Evolutionary conservation across 345 rosid genomes (phyloP).

Genomic region (Ailanthus altissimus): DNA sequence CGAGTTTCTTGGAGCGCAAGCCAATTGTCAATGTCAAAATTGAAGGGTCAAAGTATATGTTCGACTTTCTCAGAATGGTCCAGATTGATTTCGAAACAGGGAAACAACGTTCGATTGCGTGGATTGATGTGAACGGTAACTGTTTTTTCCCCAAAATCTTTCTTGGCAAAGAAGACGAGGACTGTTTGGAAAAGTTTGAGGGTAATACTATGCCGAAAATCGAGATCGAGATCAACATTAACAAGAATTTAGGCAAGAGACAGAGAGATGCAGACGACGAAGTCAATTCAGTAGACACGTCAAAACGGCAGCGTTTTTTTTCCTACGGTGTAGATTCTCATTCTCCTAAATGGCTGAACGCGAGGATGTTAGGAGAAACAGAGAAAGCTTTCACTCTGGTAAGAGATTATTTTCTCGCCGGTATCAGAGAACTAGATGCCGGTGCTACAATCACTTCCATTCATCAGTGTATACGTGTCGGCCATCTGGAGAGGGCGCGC

Average conservation of each 20-base stretch:
- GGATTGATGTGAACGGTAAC: conserved; percentile 46
- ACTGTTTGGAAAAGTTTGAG: not conserved
- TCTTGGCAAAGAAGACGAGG: conserved; percentile 16
- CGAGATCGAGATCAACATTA: conserved; percentile 24
- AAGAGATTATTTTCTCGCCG: conserved; percentile 32
- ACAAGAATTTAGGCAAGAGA: conserved; percentile 29
- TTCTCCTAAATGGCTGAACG: conserved; percentile 30
- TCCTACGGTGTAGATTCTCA: not conserved
- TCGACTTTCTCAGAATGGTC: conserved; percentile 48
- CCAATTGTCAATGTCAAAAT: conserved; percentile 30
- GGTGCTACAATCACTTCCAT: conserved; percentile 34
- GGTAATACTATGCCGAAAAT: not conserved
- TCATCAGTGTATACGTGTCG: conserved; percentile 30
- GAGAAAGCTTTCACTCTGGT: conserved; percentile 25
- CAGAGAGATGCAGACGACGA: conserved; percentile 36
- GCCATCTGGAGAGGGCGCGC: conserved; percentile 34
- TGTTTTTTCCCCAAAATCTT: conserved; percentile 42
- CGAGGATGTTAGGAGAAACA: conserved; percentile 28
- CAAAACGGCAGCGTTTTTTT: conserved; percentile 29
- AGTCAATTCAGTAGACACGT: conserved; percentile 30
- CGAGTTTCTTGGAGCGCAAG: conserved; percentile 32
- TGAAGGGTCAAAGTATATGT: conserved; percentile 37
- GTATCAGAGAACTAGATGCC: conserved; percentile 28
- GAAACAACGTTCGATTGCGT: conserved; percentile 41
- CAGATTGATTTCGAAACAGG: conserved; percentile 42